phyloP scores from a whole-genome alignment of 805 yeast species.

The Suhomyces tanzawaensis region DNA sequence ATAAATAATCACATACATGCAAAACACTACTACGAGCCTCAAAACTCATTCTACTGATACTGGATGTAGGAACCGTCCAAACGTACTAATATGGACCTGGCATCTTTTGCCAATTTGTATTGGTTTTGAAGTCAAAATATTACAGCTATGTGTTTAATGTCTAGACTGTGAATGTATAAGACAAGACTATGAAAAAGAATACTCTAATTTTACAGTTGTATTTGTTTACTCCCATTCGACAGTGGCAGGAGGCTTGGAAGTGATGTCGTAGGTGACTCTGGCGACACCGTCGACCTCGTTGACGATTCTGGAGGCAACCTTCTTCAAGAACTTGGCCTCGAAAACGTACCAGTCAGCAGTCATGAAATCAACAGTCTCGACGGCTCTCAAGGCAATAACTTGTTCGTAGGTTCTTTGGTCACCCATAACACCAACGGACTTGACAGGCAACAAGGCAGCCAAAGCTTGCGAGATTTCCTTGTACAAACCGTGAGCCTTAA shows the following conservation, averaged over 20 bases:
- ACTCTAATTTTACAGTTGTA: background rate
- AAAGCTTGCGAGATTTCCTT: conserved; percentile 94
- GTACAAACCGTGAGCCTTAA: conserved; percentile 88
- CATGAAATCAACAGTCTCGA: conserved; percentile 97
- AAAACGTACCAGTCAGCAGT: conserved; percentile 99
- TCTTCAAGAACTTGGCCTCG: conserved; percentile 88
- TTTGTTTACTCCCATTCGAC: conserved; percentile 94
- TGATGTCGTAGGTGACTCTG: conserved; percentile 96
- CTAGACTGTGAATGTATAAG: too few relatives aligned
- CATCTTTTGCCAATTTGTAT: too few relatives aligned
- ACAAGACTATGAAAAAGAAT: too few relatives aligned
- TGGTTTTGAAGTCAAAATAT: too few relatives aligned
- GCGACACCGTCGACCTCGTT: conserved; percentile 99
- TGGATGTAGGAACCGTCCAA: too few relatives aligned
- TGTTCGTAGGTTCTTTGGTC: conserved; percentile 99
- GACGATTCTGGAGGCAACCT: conserved; percentile 91
- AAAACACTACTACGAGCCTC: too few relatives aligned
- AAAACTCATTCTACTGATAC: too few relatives aligned
- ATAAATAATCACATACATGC: too few relatives aligned
- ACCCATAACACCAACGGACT: conserved; percentile 99
- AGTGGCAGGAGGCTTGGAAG: conserved; percentile 99
- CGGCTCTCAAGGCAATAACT: conserved; percentile 97
- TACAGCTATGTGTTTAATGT: too few relatives aligned
- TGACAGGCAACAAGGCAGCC: conserved; percentile 94
- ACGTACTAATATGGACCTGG: too few relatives aligned